Evolutionary conservation across 345 rosid species (phyloP).

Genomic region (Acer saccharum): DNA sequence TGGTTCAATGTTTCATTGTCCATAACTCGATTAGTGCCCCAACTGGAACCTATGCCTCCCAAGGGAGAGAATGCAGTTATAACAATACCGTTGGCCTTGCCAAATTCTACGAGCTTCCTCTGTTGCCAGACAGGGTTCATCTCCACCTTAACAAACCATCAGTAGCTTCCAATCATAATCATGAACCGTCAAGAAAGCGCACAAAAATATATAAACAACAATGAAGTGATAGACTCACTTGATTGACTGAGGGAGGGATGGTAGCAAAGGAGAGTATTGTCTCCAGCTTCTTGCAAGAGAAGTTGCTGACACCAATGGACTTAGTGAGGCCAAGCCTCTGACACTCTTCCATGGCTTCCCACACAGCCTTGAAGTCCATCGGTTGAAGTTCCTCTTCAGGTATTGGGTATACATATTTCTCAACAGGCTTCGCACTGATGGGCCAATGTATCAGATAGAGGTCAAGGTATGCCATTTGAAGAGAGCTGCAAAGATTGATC

Average conservation of each 20-base stretch:
- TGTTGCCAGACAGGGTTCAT: conserved; percentile 25
- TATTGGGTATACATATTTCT: not conserved
- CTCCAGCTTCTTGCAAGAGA: conserved; percentile 24
- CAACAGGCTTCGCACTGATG: conserved; percentile 19
- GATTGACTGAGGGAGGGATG: conserved; percentile 26
- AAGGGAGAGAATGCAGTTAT: conserved; percentile 24
- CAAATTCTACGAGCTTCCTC: conserved; percentile 19
- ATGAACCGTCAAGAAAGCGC: not conserved
- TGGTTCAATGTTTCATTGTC: conserved; percentile 13
- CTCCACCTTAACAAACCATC: conserved; percentile 20
- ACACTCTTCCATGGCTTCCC: conserved; percentile 33
- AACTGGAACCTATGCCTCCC: conserved; percentile 12
- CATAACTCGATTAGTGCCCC: conserved; percentile 26
- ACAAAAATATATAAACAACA: not conserved
- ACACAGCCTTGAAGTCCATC: conserved; percentile 21
- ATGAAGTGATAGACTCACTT: conserved; percentile 5
- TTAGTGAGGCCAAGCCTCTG: conserved; percentile 25
- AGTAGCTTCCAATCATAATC: not conserved
- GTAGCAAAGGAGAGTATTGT: conserved; percentile 9
- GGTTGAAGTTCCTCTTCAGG: conserved; percentile 20
- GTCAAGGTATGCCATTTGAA: conserved; percentile 24
- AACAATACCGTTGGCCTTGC: conserved; percentile 1
- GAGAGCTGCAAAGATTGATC: conserved; percentile 10
- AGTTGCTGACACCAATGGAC: conserved; percentile 26
- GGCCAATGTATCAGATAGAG: conserved; percentile 26